Evolutionary conservation across 176 grass and related monocot genomes (phyloP).

Genomic region (Phragmites australis): DNA sequence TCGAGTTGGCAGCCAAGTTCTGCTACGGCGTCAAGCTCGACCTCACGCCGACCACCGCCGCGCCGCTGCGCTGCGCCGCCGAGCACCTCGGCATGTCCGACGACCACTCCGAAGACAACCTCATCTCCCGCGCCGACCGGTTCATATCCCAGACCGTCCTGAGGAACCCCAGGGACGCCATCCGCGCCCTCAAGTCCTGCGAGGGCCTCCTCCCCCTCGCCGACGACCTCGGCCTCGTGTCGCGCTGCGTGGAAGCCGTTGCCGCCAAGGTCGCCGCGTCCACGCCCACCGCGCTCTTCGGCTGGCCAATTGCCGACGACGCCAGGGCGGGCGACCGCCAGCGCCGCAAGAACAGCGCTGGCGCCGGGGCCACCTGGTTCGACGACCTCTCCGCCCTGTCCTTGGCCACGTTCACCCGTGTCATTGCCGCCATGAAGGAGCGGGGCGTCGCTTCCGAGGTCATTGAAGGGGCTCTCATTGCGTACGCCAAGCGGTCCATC

Average conservation of each 20-base stretch:
- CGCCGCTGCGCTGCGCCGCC: slow-evolving; percentile 78
- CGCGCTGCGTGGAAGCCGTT: slow-evolving; percentile 76
- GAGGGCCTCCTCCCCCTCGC: slow-evolving; percentile 67
- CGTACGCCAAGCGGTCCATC: slow-evolving; percentile 87
- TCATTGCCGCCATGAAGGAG: slow-evolving; percentile 85
- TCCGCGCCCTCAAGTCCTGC: slow-evolving; percentile 79
- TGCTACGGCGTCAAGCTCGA: slow-evolving; percentile 98
- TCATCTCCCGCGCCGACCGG: slow-evolving; percentile 71
- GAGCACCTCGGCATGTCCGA: slow-evolving; percentile 86
- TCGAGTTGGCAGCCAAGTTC: slow-evolving; percentile 93
- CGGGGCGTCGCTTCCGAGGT: slow-evolving; percentile 65
- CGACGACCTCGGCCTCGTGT: slow-evolving; percentile 68
- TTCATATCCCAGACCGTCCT: slow-evolving; percentile 71
- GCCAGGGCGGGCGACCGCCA: slow-evolving; percentile 32
- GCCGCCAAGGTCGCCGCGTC: slow-evolving; percentile 66
- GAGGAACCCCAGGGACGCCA: slow-evolving; percentile 72
- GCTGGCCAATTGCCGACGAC: slow-evolving; percentile 74
- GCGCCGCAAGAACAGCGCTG: slow-evolving; percentile 44
- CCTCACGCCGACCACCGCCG: slow-evolving; percentile 68
- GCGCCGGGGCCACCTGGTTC: slow-evolving; percentile 49
- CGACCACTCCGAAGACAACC: slow-evolving; percentile 84
- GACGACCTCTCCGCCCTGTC: slow-evolving; percentile 83
- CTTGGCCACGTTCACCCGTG: slow-evolving; percentile 64
- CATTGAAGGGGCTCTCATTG: slow-evolving; percentile 76
- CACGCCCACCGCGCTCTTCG: slow-evolving; percentile 72